These are phyloP conservation scores for Colletotrichum eremochloae DNA, from an alignment of 2,329 filamentous ascomycete genomes.

Conservation along the genomic window DNA sequence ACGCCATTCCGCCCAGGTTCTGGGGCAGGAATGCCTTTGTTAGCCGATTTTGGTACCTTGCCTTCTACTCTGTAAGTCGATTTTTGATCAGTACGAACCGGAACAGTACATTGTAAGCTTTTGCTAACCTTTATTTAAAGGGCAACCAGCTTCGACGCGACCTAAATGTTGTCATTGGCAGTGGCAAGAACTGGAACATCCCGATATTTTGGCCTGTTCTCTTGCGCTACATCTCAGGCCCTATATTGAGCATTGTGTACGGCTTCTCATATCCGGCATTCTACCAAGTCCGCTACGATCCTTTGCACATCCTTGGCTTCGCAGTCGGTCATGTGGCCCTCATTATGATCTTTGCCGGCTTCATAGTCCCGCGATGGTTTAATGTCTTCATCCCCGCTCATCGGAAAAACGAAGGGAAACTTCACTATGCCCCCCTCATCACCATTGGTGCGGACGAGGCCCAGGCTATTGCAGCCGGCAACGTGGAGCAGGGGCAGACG, in stretches of 20 bases:
- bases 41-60: slow-evolving; percentile 64
- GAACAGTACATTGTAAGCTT: background rate
- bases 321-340: slow-evolving; percentile 61
- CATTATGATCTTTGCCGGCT: slow-evolving; percentile 60
- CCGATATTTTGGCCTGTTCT: slow-evolving; percentile 64
- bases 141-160: slow-evolving; percentile 69
- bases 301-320: slow-evolving; percentile 65
- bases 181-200: slow-evolving; percentile 68
- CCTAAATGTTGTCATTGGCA: slow-evolving; percentile 66
- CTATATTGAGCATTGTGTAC: slow-evolving; percentile 64
- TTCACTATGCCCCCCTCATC: slow-evolving; percentile 44
- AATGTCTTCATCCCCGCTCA: slow-evolving; percentile 63
- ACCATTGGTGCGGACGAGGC: slow-evolving; percentile 40
- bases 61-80: slow-evolving; percentile 67
- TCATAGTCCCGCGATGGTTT: slow-evolving; percentile 67
- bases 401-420: slow-evolving; percentile 60
- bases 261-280: slow-evolving; percentile 66
- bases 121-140: slow-evolving; percentile 48
- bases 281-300: slow-evolving; percentile 61
- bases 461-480: slow-evolving; percentile 32
- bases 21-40: slow-evolving; percentile 56
- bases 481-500: slow-evolving; percentile 22
- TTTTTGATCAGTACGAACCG: background rate
- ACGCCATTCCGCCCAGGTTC: slow-evolving; percentile 55
- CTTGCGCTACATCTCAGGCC: slow-evolving; percentile 63